Evolutionary conservation across 1,139 yeast species (phyloP).

Genomic region (Kodamaea suecica): DNA sequence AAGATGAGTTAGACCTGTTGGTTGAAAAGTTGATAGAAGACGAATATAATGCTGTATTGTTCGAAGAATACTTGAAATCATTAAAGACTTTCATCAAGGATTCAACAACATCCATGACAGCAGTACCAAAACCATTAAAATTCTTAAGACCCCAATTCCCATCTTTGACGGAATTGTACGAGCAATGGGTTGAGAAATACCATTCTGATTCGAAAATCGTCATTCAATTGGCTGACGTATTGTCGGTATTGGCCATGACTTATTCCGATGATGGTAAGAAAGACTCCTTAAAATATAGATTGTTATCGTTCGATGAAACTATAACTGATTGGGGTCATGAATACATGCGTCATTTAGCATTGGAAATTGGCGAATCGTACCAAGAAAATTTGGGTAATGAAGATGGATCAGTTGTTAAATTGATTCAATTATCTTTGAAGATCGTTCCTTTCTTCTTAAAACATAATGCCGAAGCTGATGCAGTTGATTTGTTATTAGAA

Average conservation of each 20-base stretch:
- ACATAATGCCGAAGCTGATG: conserved; percentile 98
- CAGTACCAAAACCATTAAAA: conserved; percentile 97
- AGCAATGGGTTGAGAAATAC: conserved; percentile 59
- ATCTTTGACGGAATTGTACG: conserved; percentile 59
- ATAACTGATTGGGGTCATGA: conserved; percentile 97
- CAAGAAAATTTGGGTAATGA: conserved; percentile 61
- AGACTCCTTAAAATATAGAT: conserved; percentile 78
- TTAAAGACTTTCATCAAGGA: conserved; percentile 81
- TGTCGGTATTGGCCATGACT: conserved; percentile 95
- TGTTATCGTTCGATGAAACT: conserved; percentile 58
- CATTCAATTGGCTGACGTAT: conserved; percentile 63
- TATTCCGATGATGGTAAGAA: conserved; percentile 81
- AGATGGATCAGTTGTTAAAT: conserved; percentile 40
- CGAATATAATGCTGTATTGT: conserved; percentile 43
- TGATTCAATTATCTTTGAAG: conserved; percentile 65
- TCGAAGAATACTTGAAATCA: conserved; percentile 57
- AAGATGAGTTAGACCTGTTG: conserved; percentile 79
- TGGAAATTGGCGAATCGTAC: conserved; percentile 89
- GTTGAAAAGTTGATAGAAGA: conserved; percentile 68
- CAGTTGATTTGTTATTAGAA: conserved; percentile 88
- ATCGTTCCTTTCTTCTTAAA: conserved; percentile 88
- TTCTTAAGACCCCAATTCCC: conserved; percentile 88
- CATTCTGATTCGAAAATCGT: conserved; percentile 19
- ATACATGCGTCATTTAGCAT: conserved; percentile 90
- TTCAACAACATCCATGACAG: conserved; percentile 97